Conservation (phyloP, 495 filamentous ascomycete genomes). For the Melanomma pulvis-pyrius region DNA sequence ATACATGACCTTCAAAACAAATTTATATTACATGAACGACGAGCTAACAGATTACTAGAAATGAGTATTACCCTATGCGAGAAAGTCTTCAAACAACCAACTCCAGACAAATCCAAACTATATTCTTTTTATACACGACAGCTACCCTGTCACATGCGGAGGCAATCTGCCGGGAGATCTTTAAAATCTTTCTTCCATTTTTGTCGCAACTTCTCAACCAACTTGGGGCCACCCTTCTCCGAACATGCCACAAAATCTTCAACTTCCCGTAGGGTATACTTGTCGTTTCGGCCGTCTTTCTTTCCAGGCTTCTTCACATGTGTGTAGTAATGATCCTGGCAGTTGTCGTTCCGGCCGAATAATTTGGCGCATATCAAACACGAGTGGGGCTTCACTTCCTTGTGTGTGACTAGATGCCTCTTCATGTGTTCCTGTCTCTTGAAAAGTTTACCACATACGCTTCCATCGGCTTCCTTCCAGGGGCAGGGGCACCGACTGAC, state of each 20-base stretch:
- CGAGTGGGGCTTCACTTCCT: background rate
- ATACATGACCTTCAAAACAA: no score
- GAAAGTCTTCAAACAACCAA: background rate
- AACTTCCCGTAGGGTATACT: constrained; percentile 6
- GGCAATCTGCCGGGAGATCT: background rate
- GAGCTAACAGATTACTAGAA: background rate
- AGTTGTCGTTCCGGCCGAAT: constrained; percentile 29
- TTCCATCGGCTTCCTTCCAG: background rate
- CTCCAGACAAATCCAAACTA: background rate
- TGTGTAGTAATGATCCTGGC: constrained; percentile 17
- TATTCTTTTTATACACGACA: background rate
- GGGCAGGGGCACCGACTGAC: background rate
- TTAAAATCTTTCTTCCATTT: constrained; percentile 2
- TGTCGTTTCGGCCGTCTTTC: constrained; percentile 15
- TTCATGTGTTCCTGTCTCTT: constrained; percentile 25
- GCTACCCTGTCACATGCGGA: background rate
- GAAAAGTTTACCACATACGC: background rate
- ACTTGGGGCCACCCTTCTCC: background rate
- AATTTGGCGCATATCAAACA: constrained; percentile 5
- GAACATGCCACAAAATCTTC: background rate
- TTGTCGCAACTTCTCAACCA: constrained; percentile 11
- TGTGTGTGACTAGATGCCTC: constrained; percentile 17
- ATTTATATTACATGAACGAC: no score
- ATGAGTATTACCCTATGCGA: background rate
- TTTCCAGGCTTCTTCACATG: constrained; percentile 18